phyloP scores from a whole-genome alignment of 805 yeast genomes.

The Monosporozyma servazzii region DNA sequence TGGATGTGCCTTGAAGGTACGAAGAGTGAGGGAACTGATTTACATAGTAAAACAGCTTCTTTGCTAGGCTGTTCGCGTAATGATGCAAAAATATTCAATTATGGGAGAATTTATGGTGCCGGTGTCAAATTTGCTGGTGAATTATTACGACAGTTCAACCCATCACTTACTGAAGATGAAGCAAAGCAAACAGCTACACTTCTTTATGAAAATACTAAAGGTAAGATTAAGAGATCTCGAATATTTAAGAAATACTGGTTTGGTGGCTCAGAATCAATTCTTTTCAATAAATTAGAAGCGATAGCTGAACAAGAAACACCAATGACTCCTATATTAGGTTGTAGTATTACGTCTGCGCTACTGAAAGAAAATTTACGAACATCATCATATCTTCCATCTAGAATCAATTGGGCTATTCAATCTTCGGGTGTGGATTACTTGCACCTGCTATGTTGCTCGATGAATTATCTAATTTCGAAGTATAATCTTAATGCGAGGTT shows the following conservation, averaged over 20 bases:
- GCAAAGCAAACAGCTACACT: conserved; percentile 56
- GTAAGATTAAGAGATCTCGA: conserved; percentile 36
- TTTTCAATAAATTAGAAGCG: conserved; percentile 80
- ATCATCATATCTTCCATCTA: conserved; percentile 68
- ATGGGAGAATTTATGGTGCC: conserved; percentile 97
- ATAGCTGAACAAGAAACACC: conserved; percentile 79
- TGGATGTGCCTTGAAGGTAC: conserved; percentile 99
- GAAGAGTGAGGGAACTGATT: conserved; percentile 82
- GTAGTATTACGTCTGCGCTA: conserved; percentile 84
- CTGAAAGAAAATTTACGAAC: conserved; percentile 53
- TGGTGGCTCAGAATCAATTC: conserved; percentile 91
- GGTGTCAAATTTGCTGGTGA: conserved; percentile 85
- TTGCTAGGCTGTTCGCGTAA: conserved; percentile 82
- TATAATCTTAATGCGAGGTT: conserved; percentile 69
- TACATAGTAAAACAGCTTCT: conserved; percentile 88
- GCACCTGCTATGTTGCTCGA: conserved; percentile 72
- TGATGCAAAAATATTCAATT: conserved; percentile 92
- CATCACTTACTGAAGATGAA: conserved; percentile 52
- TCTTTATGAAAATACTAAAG: conserved; percentile 79
- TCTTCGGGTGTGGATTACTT: conserved; percentile 96
- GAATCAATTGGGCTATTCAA: conserved; percentile 97
- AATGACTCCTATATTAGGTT: conserved; percentile 84
- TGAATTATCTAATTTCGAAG: conserved; percentile 67
- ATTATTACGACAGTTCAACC: conserved; percentile 76
- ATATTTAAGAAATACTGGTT: conserved; percentile 42